These are phyloP conservation scores for Coemansia sp. DNA, from an alignment of 192 early-diverging fungal genomes.

Conservation along the genomic window DNA sequence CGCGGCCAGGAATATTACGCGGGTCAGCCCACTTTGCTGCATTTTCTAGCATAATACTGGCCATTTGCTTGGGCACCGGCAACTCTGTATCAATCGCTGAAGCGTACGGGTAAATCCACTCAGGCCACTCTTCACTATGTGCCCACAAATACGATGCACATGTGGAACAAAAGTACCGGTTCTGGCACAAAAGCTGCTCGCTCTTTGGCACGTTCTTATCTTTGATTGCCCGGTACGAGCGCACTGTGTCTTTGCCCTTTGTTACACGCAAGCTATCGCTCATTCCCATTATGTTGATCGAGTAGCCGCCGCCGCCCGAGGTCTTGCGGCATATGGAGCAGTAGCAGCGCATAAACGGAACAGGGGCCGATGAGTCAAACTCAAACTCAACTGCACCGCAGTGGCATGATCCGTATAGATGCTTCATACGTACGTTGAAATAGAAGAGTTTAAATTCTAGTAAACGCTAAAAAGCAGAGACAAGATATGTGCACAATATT, in stretches of 20 bases:
- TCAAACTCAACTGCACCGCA: conserved; percentile 60
- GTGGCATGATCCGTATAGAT: conserved; percentile 64
- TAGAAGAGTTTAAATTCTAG: too few species aligned
- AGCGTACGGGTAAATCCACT: conserved; percentile 55
- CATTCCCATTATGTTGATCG: conserved; percentile 59
- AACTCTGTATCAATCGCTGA: conserved; percentile 62
- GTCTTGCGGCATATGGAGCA: conserved; percentile 69
- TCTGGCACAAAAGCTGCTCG: conserved; percentile 50
- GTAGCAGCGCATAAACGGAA: conserved; percentile 61
- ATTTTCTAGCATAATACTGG: conserved; percentile 53
- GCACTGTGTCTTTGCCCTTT: conserved; percentile 36
- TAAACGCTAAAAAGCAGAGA: too few species aligned
- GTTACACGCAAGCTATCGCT: conserved; percentile 40
- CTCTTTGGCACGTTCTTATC: conserved; percentile 35
- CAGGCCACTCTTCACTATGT: conserved; percentile 21
- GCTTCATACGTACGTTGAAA: conserved; percentile 24
- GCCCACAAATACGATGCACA: conserved; percentile 61
- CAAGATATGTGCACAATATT: too few species aligned
- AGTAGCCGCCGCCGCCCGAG: conserved; percentile 60
- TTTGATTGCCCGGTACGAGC: conserved; percentile 48
- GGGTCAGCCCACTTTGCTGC: conserved; percentile 54
- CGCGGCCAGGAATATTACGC: conserved; percentile 15
- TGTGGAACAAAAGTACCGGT: conserved; percentile 59
- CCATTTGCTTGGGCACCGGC: conserved; percentile 32
- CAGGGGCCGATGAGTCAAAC: conserved; percentile 54